These are phyloP conservation scores for Phytophthora europaea DNA, from an alignment of 352 stramenopile genomes.

Conservation along the genomic window DNA sequence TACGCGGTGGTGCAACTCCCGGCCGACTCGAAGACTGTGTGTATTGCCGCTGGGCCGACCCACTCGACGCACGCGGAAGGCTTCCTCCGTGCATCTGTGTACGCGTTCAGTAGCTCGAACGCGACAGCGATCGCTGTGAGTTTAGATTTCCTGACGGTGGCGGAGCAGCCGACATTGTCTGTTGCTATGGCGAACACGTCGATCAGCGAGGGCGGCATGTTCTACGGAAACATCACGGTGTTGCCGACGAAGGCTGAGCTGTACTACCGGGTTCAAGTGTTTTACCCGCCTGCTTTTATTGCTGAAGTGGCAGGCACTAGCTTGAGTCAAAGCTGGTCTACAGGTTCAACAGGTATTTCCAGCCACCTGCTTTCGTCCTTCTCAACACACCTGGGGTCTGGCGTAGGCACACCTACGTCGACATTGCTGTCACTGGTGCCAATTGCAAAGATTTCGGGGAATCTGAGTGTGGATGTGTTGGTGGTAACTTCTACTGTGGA, in stretches of 20 bases:
- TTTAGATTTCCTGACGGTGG: constrained; percentile 33
- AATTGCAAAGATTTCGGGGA: constrained; percentile 22
- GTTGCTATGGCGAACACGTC: constrained; percentile 13
- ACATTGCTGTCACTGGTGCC: constrained; percentile 16
- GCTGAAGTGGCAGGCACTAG: neutral
- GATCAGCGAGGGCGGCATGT: constrained; percentile 22
- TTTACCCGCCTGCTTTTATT: constrained; percentile 25
- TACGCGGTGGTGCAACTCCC: constrained; percentile 24
- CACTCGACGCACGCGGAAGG: constrained; percentile 10
- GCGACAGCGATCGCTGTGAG: constrained; percentile 18
- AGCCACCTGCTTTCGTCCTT: constrained; percentile 18
- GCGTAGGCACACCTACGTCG: constrained; percentile 1
- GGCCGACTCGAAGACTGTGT: constrained; percentile 17
- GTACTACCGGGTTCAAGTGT: constrained; percentile 27
- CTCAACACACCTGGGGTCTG: constrained; percentile 7
- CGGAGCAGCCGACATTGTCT: constrained; percentile 17
- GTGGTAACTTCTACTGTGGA: constrained; percentile 29
- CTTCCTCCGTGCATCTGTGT: constrained; percentile 30
- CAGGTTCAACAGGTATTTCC: neutral
- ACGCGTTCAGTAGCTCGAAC: constrained; percentile 39
- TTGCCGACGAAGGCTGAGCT: constrained; percentile 32
- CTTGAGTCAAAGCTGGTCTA: constrained; percentile 4
- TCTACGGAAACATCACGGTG: constrained; percentile 21
- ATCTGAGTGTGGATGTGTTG: constrained; percentile 24
- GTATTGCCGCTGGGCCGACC: constrained; percentile 10